Evolutionary conservation across 164 flowering plant species (phyloP).

Genomic region (Berberis vulgaris): DNA sequence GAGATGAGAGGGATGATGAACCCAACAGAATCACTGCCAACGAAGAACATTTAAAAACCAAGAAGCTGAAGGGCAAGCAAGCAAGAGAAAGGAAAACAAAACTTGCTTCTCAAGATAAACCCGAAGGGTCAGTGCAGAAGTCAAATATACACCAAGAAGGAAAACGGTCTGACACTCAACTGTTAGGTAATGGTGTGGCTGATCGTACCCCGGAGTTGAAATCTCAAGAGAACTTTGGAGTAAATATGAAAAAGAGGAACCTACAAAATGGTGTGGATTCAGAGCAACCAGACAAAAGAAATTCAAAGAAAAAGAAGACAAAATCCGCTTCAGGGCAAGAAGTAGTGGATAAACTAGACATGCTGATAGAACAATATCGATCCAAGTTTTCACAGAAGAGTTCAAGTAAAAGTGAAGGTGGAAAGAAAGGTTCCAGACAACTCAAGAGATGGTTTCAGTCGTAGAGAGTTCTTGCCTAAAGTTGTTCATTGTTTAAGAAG

Average conservation of each 20-base stretch:
- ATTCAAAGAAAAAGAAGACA: slow-evolving; percentile 16
- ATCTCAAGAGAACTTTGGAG: slow-evolving; percentile 9
- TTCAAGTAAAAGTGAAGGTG: slow-evolving; percentile 29
- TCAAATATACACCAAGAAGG: slow-evolving; percentile 7
- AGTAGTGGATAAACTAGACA: slow-evolving; percentile 60
- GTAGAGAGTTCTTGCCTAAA: no score
- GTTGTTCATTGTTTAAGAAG: no score
- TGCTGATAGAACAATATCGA: slow-evolving; percentile 62
- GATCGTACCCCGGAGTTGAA: slow-evolving; percentile 6
- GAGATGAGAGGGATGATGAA: slow-evolving; percentile 15
- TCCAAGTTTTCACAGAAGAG: slow-evolving; percentile 47
- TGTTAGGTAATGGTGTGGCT: background rate
- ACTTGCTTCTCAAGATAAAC: slow-evolving; percentile 3
- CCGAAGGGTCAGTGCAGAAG: slow-evolving; percentile 13
- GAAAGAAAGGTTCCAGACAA: slow-evolving; percentile 21
- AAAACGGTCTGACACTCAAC: slow-evolving; percentile 10
- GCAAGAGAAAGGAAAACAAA: slow-evolving; percentile 12
- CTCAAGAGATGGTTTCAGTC: slow-evolving; percentile 27
- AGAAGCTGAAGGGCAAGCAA: slow-evolving; percentile 30
- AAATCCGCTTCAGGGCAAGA: slow-evolving; percentile 30
- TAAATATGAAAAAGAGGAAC: slow-evolving; percentile 34
- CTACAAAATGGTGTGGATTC: slow-evolving; percentile 9
- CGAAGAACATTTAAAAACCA: slow-evolving; percentile 13
- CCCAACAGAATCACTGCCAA: slow-evolving; percentile 4
- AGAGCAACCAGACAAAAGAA: slow-evolving; percentile 6